Conservation (phyloP, 2,329 filamentous ascomycete species). For the Aspergillus cejpii region DNA sequence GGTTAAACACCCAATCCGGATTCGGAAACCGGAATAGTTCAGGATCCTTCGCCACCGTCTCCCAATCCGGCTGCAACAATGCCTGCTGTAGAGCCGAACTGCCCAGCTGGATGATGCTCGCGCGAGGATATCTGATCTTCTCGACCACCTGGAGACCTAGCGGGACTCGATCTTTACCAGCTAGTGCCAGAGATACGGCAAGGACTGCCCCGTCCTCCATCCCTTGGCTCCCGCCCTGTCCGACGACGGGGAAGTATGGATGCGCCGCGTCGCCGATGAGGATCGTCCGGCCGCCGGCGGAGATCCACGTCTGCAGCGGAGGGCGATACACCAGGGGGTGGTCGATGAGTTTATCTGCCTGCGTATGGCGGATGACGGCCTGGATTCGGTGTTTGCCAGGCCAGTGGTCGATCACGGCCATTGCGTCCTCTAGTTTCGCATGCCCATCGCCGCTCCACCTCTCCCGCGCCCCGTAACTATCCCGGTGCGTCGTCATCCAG, state of each 20-base stretch:
- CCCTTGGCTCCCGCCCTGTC: constrained; percentile 40
- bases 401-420: too few relatives aligned
- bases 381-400: too few relatives aligned
- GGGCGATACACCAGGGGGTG: not conserved
- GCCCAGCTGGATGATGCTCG: not conserved
- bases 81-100: not conserved
- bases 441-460: too few relatives aligned
- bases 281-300: constrained; percentile 23
- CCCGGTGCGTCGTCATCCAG: not conserved
- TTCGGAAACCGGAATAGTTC: constrained; percentile 5
- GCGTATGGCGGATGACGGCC: constrained; percentile 18
- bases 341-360: not conserved
- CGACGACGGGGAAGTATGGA: constrained; percentile 39
- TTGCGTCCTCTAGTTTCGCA: too few relatives aligned
- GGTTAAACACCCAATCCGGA: constrained; percentile 12
- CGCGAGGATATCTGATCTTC: not conserved
- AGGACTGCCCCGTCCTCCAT: constrained; percentile 42
- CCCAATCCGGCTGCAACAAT: constrained; percentile 4
- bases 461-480: too few relatives aligned
- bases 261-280: constrained; percentile 37
- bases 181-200: constrained; percentile 11
- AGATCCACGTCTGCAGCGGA: not conserved
- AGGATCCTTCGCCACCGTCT: constrained; percentile 10
- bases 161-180: not conserved
- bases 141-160: not conserved